Evolutionary conservation across 2,329 filamentous ascomycete genomes (phyloP).

Genomic region (Rhynchosporium secalis): DNA sequence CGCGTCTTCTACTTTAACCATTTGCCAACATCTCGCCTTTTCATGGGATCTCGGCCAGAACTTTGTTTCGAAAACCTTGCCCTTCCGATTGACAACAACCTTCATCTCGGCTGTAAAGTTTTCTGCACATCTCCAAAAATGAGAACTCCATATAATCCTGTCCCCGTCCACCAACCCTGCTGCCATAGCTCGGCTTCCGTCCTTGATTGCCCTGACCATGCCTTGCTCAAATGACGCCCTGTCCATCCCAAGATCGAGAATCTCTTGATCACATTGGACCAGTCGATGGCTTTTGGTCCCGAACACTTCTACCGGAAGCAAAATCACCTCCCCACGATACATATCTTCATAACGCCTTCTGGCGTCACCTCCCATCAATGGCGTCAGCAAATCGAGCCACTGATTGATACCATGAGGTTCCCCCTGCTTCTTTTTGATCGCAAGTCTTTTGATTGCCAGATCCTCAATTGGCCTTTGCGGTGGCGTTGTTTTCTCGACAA

Average conservation of each 20-base stretch:
- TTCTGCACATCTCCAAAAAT: slow-evolving; percentile 28
- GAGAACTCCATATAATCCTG: slow-evolving; percentile 23
- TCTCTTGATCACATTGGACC: slow-evolving; percentile 27
- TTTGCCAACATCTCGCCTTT: slow-evolving; percentile 30
- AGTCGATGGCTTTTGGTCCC: slow-evolving; percentile 26
- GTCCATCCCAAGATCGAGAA: slow-evolving; percentile 34
- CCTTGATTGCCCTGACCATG: slow-evolving; percentile 26
- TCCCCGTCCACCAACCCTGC: slow-evolving; percentile 34
- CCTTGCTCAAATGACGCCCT: slow-evolving; percentile 27
- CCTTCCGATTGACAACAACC: slow-evolving; percentile 26
- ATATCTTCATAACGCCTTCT: slow-evolving; percentile 20
- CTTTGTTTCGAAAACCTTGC: slow-evolving; percentile 16
- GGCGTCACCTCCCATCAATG: slow-evolving; percentile 24
- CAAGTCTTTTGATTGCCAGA: slow-evolving; percentile 26
- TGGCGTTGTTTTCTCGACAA: slow-evolving; percentile 13
- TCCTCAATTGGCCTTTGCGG: slow-evolving; percentile 26
- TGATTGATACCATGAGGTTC: slow-evolving; percentile 25
- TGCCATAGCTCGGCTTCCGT: slow-evolving; percentile 29
- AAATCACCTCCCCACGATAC: slow-evolving; percentile 19
- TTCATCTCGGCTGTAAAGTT: slow-evolving; percentile 27
- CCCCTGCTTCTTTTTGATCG: slow-evolving; percentile 15
- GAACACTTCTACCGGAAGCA: slow-evolving; percentile 25
- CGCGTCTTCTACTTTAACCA: slow-evolving; percentile 35
- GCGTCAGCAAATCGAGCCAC: slow-evolving; percentile 21
- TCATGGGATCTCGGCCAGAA: slow-evolving; percentile 32